Evolutionary conservation across 1,284 basidiomycete genomes (phyloP), one percentile per base, ranked within the genome.

Genomic region (Sporisorium exsertum): DNA sequence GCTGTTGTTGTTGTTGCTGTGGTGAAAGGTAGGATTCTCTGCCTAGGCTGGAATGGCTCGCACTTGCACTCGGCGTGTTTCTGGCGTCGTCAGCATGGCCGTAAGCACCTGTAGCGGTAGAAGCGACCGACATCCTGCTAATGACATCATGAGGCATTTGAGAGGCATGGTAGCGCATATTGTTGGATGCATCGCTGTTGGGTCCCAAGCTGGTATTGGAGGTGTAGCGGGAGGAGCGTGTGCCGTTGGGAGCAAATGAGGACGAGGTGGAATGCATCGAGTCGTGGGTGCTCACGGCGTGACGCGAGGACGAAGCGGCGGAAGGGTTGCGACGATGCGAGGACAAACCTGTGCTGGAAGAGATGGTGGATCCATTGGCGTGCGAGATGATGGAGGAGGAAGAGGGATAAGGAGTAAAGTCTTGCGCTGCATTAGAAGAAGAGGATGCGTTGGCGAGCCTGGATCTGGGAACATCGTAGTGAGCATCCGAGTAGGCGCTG

Each of bases 351-450:
- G 35, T 55, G 26, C 55, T 65, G 16, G 68, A 63, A 9, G 70
- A 72, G 50, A 72, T 43, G 32, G 63, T 65, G 24, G 69, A 71
- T 9, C 58, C 68, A 40, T 68, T 64, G 29, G 46, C 20, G 33
- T 71, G 72, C 24, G 64, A 68, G 58, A 76, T 68, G 56, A 65
- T 72, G 49, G 73, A 65, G 3, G 73, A 55, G 3, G 65, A 61
- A 20, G 61, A 62, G 1, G 58, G 56, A 47, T 71, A 75, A 3
- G 54, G 37, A 20, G 51, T 43, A 27, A 64, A 65, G 24, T 65
- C 66, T 6, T 74, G 58, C 12, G 46, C n/a, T n/a, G 43, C 45
- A 43, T n/a, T 53, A 15, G 29, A 24, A 16, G 52, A 51, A 3
- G 64, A 67, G 1, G 64, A 60, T 4, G 53, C n/a, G 55, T 52